Evolutionary conservation across 805 yeast species (phyloP).

Genomic region (Candida montana): DNA sequence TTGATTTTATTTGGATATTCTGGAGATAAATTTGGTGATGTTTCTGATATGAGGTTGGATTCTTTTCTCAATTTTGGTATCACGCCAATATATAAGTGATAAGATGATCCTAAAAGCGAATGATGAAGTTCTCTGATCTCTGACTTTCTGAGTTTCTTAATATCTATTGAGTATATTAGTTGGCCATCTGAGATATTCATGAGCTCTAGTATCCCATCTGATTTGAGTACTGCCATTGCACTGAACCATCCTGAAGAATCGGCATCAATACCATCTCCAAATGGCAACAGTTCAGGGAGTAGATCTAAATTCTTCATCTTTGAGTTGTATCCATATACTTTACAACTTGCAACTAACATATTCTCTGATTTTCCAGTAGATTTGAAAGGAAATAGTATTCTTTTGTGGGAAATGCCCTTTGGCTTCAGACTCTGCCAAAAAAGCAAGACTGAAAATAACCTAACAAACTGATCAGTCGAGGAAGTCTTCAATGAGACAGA

Average conservation of each 20-base stretch:
- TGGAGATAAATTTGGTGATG: constrained; percentile 24
- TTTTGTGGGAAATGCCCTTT: constrained; percentile 47
- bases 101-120: constrained; percentile 55
- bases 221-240: constrained; percentile 63
- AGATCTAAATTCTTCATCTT: constrained; percentile 16
- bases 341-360: constrained; percentile 58
- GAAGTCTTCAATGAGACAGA: constrained; percentile 17
- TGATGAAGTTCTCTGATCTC: constrained; percentile 63
- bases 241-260: constrained; percentile 60
- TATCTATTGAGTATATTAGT: constrained; percentile 51
- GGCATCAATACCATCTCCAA: constrained; percentile 5
- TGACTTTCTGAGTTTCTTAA: constrained; percentile 44
- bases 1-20: constrained; percentile 19
- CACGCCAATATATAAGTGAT: constrained; percentile 53
- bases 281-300: constrained; percentile 14
- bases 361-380: constrained; percentile 25
- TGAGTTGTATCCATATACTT: constrained; percentile 48
- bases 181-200: constrained; percentile 62
- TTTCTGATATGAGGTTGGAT: constrained; percentile 3
- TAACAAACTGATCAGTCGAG: constrained; percentile 30
- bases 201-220: constrained; percentile 57
- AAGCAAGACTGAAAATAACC: constrained; percentile 39
- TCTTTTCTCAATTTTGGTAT: constrained; percentile 46
- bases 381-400: constrained; percentile 15
- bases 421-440: constrained; percentile 56